Evolutionary conservation across 108 stramenopile species (phyloP).

Genomic region (Skeletonema tropicum): DNA sequence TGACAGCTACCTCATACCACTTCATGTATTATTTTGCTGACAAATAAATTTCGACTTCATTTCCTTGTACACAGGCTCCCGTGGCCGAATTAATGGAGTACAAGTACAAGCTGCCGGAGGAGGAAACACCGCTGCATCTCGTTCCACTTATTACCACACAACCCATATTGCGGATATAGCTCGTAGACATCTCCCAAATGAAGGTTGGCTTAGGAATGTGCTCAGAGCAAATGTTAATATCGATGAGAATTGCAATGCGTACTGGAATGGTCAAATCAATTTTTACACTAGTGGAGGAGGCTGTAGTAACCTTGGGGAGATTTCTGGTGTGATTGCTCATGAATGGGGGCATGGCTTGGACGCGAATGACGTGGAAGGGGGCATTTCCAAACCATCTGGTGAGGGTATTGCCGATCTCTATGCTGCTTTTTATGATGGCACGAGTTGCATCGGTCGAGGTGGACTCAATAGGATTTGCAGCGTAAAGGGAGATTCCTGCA

Average conservation of each 20-base stretch:
- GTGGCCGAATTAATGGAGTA: neutral
- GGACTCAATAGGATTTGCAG: neutral
- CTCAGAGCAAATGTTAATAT: constrained; percentile 21
- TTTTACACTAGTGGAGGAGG: constrained; percentile 27
- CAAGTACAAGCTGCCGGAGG: neutral
- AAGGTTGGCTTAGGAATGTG: constrained; percentile 7
- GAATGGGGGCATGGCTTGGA: constrained; percentile 33
- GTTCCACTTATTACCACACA: constrained; percentile 25
- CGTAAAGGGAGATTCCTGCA: neutral
- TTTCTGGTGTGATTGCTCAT: constrained; percentile 15
- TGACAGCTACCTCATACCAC: neutral
- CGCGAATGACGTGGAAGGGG: constrained; percentile 10
- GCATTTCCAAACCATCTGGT: constrained; percentile 33
- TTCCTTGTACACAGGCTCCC: neutral
- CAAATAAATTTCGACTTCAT: neutral
- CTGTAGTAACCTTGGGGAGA: constrained; percentile 28
- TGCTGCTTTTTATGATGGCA: constrained; percentile 17
- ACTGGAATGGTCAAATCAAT: constrained; percentile 15
- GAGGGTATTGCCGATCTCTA: constrained; percentile 43
- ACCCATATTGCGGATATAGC: constrained; percentile 33
- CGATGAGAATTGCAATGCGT: constrained; percentile 27
- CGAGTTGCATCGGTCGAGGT: constrained; percentile 44
- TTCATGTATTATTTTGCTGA: neutral
- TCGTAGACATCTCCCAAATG: constrained; percentile 16
- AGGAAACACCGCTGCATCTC: constrained; percentile 1